Conservation (phyloP, 306 rosid genomes). For the Rosa multiflora region DNA sequence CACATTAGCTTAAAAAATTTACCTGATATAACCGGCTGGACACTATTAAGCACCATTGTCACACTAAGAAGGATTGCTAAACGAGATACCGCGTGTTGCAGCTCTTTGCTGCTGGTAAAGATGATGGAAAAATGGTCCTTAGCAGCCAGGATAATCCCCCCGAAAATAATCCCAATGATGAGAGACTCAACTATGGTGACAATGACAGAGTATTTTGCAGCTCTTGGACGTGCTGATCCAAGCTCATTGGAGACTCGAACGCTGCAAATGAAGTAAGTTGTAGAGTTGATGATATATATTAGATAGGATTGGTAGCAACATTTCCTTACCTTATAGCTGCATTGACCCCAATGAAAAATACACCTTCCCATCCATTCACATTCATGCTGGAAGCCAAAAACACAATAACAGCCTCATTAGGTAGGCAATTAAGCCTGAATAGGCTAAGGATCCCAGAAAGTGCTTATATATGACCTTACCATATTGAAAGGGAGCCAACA, state of each 20-base stretch:
- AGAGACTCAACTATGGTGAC: constrained; percentile 59
- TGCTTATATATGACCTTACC: constrained; percentile 41
- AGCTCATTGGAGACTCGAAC: constrained; percentile 91
- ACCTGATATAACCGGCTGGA: constrained; percentile 94
- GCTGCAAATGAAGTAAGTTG: constrained; percentile 32
- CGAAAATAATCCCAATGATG: constrained; percentile 62
- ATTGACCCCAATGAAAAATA: constrained; percentile 90
- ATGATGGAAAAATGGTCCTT: constrained; percentile 68
- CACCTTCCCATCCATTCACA: constrained; percentile 95
- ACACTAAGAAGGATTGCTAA: constrained; percentile 81
- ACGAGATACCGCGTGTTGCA: constrained; percentile 81
- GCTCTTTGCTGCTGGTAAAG: constrained; percentile 63
- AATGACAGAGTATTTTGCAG: constrained; percentile 74
- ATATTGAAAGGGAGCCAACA: constrained; percentile 92
- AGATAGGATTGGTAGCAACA: constrained; percentile 3
- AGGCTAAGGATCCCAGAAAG: not conserved
- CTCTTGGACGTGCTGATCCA: constrained; percentile 89
- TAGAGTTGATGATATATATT: not conserved
- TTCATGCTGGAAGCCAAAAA: constrained; percentile 68
- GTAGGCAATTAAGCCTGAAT: not conserved
- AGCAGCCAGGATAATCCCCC: constrained; percentile 42
- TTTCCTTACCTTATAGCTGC: constrained; percentile 78
- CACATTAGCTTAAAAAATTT: not conserved
- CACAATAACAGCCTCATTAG: not conserved
- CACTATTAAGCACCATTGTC: constrained; percentile 85